phyloP scores from a whole-genome alignment of 1,284 basidiomycete genomes.

The Leccinum fuscescens region DNA sequence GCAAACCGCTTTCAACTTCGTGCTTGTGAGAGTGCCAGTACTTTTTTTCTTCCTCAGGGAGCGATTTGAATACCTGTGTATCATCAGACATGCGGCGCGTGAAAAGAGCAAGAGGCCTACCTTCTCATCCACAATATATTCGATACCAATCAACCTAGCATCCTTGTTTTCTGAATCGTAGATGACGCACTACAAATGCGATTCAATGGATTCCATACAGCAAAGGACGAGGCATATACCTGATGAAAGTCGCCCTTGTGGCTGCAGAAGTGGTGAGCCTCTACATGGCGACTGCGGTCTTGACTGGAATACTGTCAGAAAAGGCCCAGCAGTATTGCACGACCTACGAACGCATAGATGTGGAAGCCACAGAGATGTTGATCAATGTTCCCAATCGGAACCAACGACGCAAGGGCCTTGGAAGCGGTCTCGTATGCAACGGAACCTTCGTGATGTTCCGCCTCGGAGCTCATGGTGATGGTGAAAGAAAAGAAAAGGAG shows the following conservation, averaged over 20 bases:
- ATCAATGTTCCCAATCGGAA: constrained; percentile 45
- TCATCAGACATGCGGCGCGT: not conserved
- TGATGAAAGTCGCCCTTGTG: constrained; percentile 24
- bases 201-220: not conserved
- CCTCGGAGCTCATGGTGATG: constrained; percentile 14
- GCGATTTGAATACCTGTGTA: constrained; percentile 37
- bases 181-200: constrained; percentile 36
- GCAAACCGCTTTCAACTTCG: constrained; percentile 49
- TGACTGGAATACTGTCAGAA: not conserved
- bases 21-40: constrained; percentile 53
- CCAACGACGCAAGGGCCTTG: constrained; percentile 43
- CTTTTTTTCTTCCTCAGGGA: constrained; percentile 46
- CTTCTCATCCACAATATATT: constrained; percentile 49
- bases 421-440: constrained; percentile 29
- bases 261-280: constrained; percentile 34
- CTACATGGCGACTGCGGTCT: constrained; percentile 11
- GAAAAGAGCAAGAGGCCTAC: constrained; percentile 12
- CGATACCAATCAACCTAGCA: constrained; percentile 51
- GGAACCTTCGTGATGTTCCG: constrained; percentile 7
- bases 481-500: not conserved
- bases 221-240: constrained; percentile 6
- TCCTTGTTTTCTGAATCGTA: constrained; percentile 46
- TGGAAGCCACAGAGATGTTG: constrained; percentile 51
- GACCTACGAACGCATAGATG: constrained; percentile 31
- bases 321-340: not conserved